phyloP scores from a whole-genome alignment of 2,329 filamentous ascomycete species.

The Decorospora gaudefroyi region DNA sequence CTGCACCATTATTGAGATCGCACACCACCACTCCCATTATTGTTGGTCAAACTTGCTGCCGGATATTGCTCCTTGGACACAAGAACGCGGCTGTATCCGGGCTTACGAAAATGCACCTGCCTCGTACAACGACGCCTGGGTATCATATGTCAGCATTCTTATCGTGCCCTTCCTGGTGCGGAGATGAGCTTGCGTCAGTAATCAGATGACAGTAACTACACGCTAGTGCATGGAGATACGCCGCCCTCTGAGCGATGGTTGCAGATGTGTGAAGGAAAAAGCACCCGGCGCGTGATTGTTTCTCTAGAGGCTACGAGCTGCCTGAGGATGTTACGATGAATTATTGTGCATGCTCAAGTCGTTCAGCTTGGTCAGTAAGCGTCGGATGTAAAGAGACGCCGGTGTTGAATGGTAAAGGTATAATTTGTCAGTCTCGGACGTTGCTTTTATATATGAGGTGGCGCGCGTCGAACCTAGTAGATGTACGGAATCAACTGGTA shows the following conservation, averaged over 20 bases:
- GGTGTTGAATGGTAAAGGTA: too few species aligned
- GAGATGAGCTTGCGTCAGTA: constrained; percentile 13
- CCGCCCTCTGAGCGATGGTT: constrained; percentile 4
- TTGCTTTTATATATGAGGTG: neutral
- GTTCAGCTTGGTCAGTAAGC: too few species aligned
- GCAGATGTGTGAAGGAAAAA: constrained; percentile 5
- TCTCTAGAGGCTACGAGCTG: too few species aligned
- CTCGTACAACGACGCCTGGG: constrained; percentile 26
- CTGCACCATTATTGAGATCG: constrained; percentile 15
- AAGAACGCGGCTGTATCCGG: constrained; percentile 1
- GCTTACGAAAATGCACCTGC: constrained; percentile 23
- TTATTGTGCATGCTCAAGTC: constrained; percentile 1
- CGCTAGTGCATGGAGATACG: constrained; percentile 14
- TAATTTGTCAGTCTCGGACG: too few species aligned
- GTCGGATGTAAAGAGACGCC: too few species aligned
- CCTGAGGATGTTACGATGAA: too few species aligned
- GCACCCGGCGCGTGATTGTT: too few species aligned
- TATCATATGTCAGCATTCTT: constrained; percentile 13
- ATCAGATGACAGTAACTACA: constrained; percentile 12
- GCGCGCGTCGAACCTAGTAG: constrained; percentile 24
- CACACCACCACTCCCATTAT: constrained; percentile 8
- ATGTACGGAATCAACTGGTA: constrained; percentile 44
- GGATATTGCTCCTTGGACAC: constrained; percentile 9
- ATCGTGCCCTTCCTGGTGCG: constrained; percentile 26
- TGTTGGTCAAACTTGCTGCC: too few species aligned